These are phyloP conservation scores for Terfezia claveryi DNA, from an alignment of 495 filamentous ascomycete genomes.

Conservation along the genomic window DNA sequence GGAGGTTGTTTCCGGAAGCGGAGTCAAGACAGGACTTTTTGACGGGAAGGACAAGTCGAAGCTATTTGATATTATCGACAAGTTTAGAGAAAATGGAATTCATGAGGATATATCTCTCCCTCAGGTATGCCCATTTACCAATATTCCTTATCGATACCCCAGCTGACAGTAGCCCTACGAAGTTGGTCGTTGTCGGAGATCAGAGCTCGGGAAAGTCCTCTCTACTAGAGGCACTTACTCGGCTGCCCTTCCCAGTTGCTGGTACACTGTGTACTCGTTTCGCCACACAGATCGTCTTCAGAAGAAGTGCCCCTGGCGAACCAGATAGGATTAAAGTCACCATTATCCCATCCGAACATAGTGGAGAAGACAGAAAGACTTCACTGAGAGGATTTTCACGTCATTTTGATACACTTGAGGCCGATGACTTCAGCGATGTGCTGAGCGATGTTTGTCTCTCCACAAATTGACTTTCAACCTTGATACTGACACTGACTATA, in stretches of 20 bases:
- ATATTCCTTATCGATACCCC: neutral
- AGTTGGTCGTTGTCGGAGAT: conserved; percentile 27
- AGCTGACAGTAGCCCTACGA: neutral
- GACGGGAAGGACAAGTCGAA: neutral
- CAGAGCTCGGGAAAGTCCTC: conserved; percentile 23
- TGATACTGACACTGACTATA: conserved; percentile 5
- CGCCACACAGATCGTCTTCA: conserved; percentile 28
- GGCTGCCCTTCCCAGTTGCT: conserved; percentile 21
- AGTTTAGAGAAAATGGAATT: conserved; percentile 21
- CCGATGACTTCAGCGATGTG: conserved; percentile 20
- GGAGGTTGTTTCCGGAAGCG: too few species aligned
- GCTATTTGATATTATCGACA: conserved; percentile 21
- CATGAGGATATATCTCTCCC: conserved; percentile 22
- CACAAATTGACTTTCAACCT: neutral
- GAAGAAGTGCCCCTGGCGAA: conserved; percentile 13
- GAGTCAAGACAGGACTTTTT: neutral
- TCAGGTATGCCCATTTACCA: conserved; percentile 14
- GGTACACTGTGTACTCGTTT: conserved; percentile 24
- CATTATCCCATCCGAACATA: conserved; percentile 21
- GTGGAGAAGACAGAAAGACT: conserved; percentile 7
- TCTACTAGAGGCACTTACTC: conserved; percentile 22
- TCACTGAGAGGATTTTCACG: conserved; percentile 15
- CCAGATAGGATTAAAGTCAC: conserved; percentile 18
- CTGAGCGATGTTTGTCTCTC: neutral
- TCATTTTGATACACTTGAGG: conserved; percentile 14